Conservation (phyloP, 345 rosid species). For the Cardamine resedifolia region DNA sequence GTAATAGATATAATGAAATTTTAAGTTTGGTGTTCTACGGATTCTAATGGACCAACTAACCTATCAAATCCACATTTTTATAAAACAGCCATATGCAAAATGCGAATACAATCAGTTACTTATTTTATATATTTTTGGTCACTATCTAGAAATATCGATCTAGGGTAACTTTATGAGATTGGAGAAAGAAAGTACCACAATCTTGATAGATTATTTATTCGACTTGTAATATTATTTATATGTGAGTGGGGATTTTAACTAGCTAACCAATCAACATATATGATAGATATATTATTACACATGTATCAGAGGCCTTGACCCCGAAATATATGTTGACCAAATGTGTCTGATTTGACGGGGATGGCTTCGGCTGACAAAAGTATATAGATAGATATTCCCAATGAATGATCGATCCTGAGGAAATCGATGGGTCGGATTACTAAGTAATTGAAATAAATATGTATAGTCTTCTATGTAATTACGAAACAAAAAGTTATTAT, state of each 20-base stretch:
- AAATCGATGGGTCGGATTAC: neutral
- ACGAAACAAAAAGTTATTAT: constrained; percentile 12
- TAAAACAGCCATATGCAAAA: constrained; percentile 6
- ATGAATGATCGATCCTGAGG: neutral
- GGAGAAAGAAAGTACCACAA: constrained; percentile 6
- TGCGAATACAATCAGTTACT: constrained; percentile 11
- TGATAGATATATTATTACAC: neutral
- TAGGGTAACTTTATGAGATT: constrained; percentile 17
- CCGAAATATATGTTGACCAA: constrained; percentile 14
- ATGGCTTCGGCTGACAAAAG: constrained; percentile 2
- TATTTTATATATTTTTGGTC: neutral
- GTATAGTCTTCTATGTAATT: too few species aligned
- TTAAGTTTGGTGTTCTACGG: too few species aligned
- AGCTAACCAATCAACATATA: constrained; percentile 3
- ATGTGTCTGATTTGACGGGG: constrained; percentile 25
- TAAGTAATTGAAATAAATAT: neutral
- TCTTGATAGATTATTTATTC: neutral
- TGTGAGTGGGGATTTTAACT: constrained; percentile 23
- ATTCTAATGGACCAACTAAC: too few species aligned
- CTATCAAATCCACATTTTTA: too few species aligned
- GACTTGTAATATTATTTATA: constrained; percentile 5
- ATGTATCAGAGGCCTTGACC: constrained; percentile 13
- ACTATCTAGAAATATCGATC: constrained; percentile 10
- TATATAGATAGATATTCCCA: constrained; percentile 9
- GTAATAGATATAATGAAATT: too few species aligned